Evolutionary conservation across 139 green algal species (phyloP).

Genomic region (Chlorella sp.): DNA sequence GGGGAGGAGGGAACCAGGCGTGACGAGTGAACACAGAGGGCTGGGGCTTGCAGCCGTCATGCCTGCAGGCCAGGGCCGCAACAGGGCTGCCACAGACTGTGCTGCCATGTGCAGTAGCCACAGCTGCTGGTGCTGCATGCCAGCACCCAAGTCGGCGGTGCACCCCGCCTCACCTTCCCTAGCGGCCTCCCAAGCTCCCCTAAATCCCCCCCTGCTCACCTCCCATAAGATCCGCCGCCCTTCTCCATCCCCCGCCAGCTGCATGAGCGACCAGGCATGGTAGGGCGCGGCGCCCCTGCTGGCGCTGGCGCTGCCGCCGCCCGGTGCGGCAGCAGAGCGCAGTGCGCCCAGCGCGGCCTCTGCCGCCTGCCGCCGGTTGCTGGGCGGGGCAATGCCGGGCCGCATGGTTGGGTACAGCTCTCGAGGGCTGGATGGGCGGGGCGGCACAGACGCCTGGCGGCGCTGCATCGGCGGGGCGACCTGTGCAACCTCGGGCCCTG

Average conservation of each 20-base stretch:
- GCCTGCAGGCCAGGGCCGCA: too few species aligned
- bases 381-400: neutral
- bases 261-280: conserved; percentile 10
- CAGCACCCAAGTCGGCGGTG: too few species aligned
- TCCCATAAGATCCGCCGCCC: conserved; percentile 16
- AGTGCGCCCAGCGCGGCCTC: conserved; percentile 12
- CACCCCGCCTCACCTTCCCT: too few species aligned
- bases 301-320: neutral
- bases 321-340: neutral
- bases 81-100: too few species aligned
- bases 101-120: too few species aligned
- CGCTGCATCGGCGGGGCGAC: neutral
- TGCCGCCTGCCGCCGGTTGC: neutral
- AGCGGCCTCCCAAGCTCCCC: too few species aligned
- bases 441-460: neutral
- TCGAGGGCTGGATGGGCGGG: neutral
- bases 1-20: neutral
- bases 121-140: too few species aligned
- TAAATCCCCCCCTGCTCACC: neutral
- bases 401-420: neutral
- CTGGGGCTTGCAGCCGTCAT: too few species aligned
- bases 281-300: neutral
- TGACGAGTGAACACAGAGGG: too few species aligned
- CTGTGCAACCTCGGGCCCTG: too few species aligned
- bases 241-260: conserved; percentile 17